Conservation (phyloP, 495 filamentous ascomycete species). For the Achaetomiella virescens region DNA sequence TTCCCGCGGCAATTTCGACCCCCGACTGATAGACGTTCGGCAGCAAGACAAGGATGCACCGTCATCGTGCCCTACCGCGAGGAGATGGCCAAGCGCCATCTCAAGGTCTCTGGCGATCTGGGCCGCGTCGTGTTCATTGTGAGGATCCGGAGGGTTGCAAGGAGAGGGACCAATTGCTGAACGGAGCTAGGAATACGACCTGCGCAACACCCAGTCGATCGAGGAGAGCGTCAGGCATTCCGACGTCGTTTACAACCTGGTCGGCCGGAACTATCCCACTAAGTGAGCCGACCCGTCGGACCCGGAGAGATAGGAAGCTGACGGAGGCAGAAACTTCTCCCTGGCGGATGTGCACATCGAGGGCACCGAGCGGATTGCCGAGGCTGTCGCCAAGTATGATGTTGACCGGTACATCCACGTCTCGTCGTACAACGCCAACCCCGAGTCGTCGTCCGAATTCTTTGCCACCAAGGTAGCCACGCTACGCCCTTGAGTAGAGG, state of each 20-base stretch:
- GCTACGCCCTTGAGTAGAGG: background rate
- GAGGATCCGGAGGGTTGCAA: conserved; percentile 6
- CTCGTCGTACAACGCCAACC: conserved; percentile 86
- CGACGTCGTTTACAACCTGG: conserved; percentile 93
- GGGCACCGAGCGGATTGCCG: conserved; percentile 87
- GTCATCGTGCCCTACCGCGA: conserved; percentile 92
- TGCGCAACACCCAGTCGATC: conserved; percentile 91
- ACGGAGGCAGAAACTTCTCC: conserved; percentile 71
- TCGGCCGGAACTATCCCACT: conserved; percentile 89
- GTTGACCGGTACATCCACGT: conserved; percentile 96
- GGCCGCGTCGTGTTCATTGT: conserved; percentile 83
- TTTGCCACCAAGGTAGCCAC: conserved; percentile 74
- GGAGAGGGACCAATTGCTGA: conserved; percentile 16
- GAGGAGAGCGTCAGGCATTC: conserved; percentile 96
- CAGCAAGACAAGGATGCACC: conserved; percentile 85
- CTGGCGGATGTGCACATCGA: conserved; percentile 91
- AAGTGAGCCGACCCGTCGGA: conserved; percentile 56
- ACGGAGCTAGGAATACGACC: conserved; percentile 72
- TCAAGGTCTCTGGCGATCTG: conserved; percentile 92
- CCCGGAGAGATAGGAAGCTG: conserved; percentile 19
- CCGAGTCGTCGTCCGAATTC: conserved; percentile 75
- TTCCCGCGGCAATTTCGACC: conserved; percentile 16
- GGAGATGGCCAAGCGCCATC: conserved; percentile 94
- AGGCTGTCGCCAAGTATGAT: conserved; percentile 97
- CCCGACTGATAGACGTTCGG: conserved; percentile 18